Percentiles rank a stretch among this genome's conserved stretches.
Evolutionary conservation across 2,329 filamentous ascomycete species (phyloP).

Genomic region (Chaetomium sp.): DNA sequence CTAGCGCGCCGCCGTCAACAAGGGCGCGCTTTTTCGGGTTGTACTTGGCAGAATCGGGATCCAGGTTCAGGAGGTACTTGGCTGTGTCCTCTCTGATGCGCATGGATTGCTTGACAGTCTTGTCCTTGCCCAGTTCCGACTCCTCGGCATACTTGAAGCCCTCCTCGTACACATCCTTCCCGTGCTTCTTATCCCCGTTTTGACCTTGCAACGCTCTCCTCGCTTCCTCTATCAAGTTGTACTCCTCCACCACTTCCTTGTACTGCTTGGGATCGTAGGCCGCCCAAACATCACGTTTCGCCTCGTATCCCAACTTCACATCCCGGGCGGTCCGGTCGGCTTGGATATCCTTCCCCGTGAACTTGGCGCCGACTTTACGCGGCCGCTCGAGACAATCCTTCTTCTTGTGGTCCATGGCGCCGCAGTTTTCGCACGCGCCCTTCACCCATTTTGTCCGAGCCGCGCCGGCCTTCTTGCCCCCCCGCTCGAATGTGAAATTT

Average conservation of each 20-base stretch:
- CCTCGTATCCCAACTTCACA: constrained; percentile 87
- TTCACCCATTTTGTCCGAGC: constrained; percentile 96
- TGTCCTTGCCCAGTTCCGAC: constrained; percentile 92
- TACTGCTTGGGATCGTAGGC: constrained; percentile 93
- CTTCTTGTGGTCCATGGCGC: constrained; percentile 90
- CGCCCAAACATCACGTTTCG: constrained; percentile 96
- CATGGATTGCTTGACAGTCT: constrained; percentile 74
- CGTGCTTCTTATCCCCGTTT: constrained; percentile 44
- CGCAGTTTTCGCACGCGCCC: constrained; percentile 97
- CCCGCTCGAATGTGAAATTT: constrained; percentile 67
- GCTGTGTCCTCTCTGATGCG: constrained; percentile 93
- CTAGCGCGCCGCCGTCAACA: constrained; percentile 75
- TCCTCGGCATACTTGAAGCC: constrained; percentile 84
- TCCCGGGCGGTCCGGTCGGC: constrained; percentile 85
- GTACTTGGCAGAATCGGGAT: constrained; percentile 94
- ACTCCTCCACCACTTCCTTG: constrained; percentile 78
- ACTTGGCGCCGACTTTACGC: constrained; percentile 81
- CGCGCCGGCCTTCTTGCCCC: constrained; percentile 74
- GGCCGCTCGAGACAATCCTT: constrained; percentile 90
- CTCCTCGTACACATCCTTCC: constrained; percentile 43
- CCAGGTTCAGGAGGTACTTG: constrained; percentile 91
- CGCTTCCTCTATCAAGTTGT: constrained; percentile 76
- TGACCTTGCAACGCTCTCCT: constrained; percentile 39
- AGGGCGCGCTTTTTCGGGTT: constrained; percentile 93
- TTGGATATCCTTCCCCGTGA: constrained; percentile 88